Percentiles rank a stretch among this genome's conserved stretches.
These are phyloP conservation scores for Torulaspora microellipsoides DNA, from an alignment of 805 yeast genomes.

Conservation along the genomic window DNA sequence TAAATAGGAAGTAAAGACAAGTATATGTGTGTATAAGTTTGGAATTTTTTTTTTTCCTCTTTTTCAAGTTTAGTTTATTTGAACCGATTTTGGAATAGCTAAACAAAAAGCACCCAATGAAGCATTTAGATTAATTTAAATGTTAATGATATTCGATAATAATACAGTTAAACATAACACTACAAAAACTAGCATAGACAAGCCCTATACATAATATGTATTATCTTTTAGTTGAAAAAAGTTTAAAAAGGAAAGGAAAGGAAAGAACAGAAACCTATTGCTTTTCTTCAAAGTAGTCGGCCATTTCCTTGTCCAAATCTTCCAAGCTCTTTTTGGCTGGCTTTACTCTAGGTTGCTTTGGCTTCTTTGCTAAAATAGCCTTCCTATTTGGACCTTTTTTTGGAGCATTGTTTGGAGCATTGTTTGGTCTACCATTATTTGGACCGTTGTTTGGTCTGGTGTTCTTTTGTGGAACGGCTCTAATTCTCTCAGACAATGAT, in stretches of 20 bases:
- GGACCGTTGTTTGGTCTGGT: conserved; percentile 6
- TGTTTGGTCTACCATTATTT: neutral
- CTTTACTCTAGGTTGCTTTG: conserved; percentile 35
- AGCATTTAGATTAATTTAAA: neutral
- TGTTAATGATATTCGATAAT: neutral
- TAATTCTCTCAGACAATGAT: conserved; percentile 65
- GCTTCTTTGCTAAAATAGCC: conserved; percentile 35
- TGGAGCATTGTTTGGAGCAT: conserved; percentile 13
- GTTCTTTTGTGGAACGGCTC: conserved; percentile 33
- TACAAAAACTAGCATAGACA: too few relatives aligned
- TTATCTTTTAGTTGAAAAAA: too few relatives aligned
- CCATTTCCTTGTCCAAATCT: conserved; percentile 97
- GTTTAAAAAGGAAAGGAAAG: too few relatives aligned
- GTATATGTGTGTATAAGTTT: too few relatives aligned
- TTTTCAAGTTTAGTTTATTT: too few relatives aligned
- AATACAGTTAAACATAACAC: too few relatives aligned
- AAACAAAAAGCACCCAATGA: too few relatives aligned
- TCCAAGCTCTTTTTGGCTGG: conserved; percentile 72
- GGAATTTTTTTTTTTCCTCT: too few relatives aligned
- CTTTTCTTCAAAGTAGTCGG: conserved; percentile 72
- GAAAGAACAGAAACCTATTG: conserved; percentile 9
- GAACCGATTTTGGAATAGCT: too few relatives aligned
- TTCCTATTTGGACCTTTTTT: conserved; percentile 34
- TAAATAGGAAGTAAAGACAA: too few relatives aligned
- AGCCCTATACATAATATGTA: too few relatives aligned